phyloP scores from a whole-genome alignment of 2,329 filamentous ascomycete species.

The Pseudogymnoascus sp. region DNA sequence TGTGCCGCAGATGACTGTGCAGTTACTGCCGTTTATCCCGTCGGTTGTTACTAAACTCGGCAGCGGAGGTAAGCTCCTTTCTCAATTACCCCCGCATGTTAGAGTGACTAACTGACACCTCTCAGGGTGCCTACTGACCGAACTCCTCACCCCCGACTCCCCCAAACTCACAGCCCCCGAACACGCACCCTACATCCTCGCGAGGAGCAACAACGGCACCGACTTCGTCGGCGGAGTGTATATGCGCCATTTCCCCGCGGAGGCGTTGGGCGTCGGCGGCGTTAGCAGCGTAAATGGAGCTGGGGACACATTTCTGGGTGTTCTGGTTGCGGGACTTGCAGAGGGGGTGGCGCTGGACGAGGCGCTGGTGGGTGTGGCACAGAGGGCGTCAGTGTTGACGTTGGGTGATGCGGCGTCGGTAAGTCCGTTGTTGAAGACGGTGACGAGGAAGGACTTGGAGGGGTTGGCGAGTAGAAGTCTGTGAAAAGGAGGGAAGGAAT shows the following conservation, averaged over 20 bases:
- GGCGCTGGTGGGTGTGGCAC: constrained; percentile 67
- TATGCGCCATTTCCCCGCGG: constrained; percentile 58
- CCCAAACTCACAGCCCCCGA: constrained; percentile 53
- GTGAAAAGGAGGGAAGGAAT: not conserved
- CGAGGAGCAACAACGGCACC: constrained; percentile 46
- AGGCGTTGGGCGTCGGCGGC: constrained; percentile 50
- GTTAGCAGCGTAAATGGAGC: constrained; percentile 89
- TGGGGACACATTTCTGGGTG: constrained; percentile 86
- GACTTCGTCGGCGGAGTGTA: constrained; percentile 66
- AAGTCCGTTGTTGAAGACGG: constrained; percentile 38
- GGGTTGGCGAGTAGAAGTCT: constrained; percentile 7
- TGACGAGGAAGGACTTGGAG: constrained; percentile 14
- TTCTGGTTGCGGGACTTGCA: constrained; percentile 69
- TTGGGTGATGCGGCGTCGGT: constrained; percentile 69
- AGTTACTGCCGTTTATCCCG: constrained; percentile 81
- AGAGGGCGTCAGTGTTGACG: constrained; percentile 71
- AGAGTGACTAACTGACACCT: not conserved
- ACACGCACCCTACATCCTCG: constrained; percentile 62
- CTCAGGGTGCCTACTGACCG: constrained; percentile 63
- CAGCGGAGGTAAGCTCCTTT: constrained; percentile 22
- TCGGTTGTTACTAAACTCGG: constrained; percentile 81
- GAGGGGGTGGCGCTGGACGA: constrained; percentile 36
- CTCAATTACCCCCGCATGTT: not conserved
- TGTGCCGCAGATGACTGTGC: constrained; percentile 72
- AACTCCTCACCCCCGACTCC: constrained; percentile 60